Evolutionary conservation across 192 early-diverging fungal species (phyloP).

Genomic region (Gryganskiella cystojenkinii): DNA sequence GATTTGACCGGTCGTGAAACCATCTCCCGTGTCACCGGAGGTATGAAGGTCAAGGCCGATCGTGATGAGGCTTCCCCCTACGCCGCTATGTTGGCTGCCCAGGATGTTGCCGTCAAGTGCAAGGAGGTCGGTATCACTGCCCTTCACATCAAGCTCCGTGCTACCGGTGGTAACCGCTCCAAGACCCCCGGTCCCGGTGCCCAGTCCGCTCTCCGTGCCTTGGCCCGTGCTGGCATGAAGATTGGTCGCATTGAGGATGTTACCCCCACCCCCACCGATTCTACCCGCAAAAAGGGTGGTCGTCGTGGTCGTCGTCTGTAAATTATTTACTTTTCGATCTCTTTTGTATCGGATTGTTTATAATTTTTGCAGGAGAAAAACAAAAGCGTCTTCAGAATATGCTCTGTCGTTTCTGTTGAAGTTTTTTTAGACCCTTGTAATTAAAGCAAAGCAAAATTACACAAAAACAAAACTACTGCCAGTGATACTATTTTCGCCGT

Average conservation of each 20-base stretch:
- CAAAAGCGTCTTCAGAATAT: too few species aligned
- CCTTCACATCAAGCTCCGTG: slow-evolving; percentile 99
- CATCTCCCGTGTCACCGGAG: slow-evolving; percentile 98
- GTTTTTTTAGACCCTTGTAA: too few species aligned
- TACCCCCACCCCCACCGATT: slow-evolving; percentile 99
- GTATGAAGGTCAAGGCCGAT: slow-evolving; percentile 99
- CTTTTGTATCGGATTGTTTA: too few species aligned
- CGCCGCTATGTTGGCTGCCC: slow-evolving; percentile 99
- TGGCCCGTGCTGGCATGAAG: slow-evolving; percentile 98
- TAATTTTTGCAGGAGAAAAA: too few species aligned
- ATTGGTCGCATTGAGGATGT: slow-evolving; percentile 99
- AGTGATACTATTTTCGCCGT: too few species aligned
- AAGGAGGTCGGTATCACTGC: slow-evolving; percentile 99
- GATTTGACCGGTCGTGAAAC: slow-evolving; percentile 99
- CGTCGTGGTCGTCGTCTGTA: slow-evolving; percentile 99
- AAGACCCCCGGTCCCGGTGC: slow-evolving; percentile 99
- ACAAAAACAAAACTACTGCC: too few species aligned
- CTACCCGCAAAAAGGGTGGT: slow-evolving; percentile 99
- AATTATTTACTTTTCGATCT: slow-evolving; percentile 32
- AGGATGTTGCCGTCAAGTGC: slow-evolving; percentile 98
- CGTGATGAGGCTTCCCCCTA: slow-evolving; percentile 99
- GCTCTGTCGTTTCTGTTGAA: too few species aligned
- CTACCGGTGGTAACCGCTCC: slow-evolving; percentile 98
- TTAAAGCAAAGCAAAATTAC: too few species aligned
- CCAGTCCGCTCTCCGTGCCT: slow-evolving; percentile 97